phyloP scores from a whole-genome alignment of 2,329 filamentous ascomycete species.

The Aaosphaeria pasadenensis region DNA sequence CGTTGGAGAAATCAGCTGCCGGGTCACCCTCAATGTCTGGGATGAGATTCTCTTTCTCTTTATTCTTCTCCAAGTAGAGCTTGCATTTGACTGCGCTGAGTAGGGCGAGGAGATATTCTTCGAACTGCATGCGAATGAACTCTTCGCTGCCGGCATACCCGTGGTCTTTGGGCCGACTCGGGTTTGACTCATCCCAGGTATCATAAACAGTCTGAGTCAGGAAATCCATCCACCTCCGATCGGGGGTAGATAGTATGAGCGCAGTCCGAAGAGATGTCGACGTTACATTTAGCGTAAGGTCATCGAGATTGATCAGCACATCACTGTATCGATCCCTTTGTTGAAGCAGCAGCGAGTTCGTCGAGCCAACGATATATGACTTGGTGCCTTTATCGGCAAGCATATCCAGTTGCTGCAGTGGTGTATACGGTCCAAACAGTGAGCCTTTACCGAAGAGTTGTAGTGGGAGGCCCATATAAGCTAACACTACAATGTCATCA shows the following conservation, averaged over 20 bases:
- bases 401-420: slow-evolving; percentile 90
- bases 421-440: slow-evolving; percentile 94
- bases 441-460: slow-evolving; percentile 97
- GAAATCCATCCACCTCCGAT: slow-evolving; percentile 95
- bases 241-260: slow-evolving; percentile 75
- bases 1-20: slow-evolving; percentile 73
- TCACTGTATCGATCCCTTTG: slow-evolving; percentile 96
- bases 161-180: slow-evolving; percentile 85
- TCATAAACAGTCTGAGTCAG: slow-evolving; percentile 91
- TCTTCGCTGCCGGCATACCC: slow-evolving; percentile 95
- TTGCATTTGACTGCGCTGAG: slow-evolving; percentile 89
- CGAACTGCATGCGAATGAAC: slow-evolving; percentile 94
- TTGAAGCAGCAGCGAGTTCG: slow-evolving; percentile 88
- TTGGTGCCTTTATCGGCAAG: slow-evolving; percentile 92
- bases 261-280: slow-evolving; percentile 75
- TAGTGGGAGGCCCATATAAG: slow-evolving; percentile 91
- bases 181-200: slow-evolving; percentile 92
- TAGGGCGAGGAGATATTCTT: slow-evolving; percentile 89
- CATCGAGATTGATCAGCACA: slow-evolving; percentile 93
- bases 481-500: slow-evolving; percentile 57
- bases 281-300: slow-evolving; percentile 78
- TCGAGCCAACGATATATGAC: slow-evolving; percentile 95
- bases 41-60: slow-evolving; percentile 58
- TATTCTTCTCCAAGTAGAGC: slow-evolving; percentile 43
- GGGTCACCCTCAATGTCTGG: slow-evolving; percentile 76